These are phyloP conservation scores for Cyclotella baltica DNA, from an alignment of 108 stramenopile species.

Conservation along the genomic window DNA sequence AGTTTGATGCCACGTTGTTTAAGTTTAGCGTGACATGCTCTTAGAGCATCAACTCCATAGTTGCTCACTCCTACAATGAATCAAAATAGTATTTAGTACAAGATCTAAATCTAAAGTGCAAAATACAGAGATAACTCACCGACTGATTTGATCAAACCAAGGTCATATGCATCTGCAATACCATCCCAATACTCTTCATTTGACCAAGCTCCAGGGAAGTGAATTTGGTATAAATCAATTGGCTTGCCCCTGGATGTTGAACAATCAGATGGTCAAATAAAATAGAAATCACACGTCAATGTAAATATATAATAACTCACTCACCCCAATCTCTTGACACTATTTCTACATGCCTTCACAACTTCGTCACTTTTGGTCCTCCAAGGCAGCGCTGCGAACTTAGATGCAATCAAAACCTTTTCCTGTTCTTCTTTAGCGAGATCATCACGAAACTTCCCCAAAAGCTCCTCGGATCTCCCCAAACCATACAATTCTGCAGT, in stretches of 20 bases:
- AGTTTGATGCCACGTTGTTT: conserved; percentile 66
- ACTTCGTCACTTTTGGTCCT: conserved; percentile 66
- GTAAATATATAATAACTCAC: not conserved
- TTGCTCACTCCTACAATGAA: conserved; percentile 51
- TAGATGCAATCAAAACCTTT: conserved; percentile 71
- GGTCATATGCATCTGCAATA: conserved; percentile 66
- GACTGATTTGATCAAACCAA: conserved; percentile 70
- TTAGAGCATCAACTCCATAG: conserved; percentile 73
- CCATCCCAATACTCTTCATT: conserved; percentile 87
- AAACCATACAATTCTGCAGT: conserved; percentile 89
- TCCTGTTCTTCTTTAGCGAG: conserved; percentile 25
- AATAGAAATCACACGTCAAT: not conserved
- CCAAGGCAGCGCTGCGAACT: conserved; percentile 88
- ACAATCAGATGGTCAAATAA: not conserved
- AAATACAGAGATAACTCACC: conserved; percentile 25
- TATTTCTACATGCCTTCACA: conserved; percentile 78
- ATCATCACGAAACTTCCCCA: conserved; percentile 58
- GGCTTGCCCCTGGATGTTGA: conserved; percentile 32
- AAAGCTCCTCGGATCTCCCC: conserved; percentile 76
- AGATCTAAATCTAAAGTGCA: not conserved
- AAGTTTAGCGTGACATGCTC: conserved; percentile 68
- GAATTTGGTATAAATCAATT: conserved; percentile 90
- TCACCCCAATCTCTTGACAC: conserved; percentile 68
- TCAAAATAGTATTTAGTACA: not conserved
- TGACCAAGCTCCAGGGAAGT: conserved; percentile 76